These are phyloP conservation scores for Irpex sp. DNA, from an alignment of 1,284 basidiomycete species.

Conservation along the genomic window DNA sequence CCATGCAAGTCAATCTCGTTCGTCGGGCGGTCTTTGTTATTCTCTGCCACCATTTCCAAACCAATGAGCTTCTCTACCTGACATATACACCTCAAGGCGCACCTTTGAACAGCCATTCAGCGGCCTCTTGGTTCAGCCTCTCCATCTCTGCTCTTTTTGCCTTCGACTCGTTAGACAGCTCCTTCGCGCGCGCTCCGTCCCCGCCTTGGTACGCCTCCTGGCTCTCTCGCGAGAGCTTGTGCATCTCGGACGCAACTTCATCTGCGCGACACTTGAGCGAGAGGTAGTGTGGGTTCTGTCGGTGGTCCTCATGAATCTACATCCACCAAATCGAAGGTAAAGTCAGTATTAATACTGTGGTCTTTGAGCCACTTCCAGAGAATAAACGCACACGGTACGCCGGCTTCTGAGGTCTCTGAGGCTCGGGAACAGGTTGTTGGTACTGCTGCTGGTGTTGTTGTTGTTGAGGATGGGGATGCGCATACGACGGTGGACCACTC, in stretches of 20 bases:
- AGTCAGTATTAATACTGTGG: too few relatives aligned
- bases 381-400: neutral
- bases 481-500: conserved; percentile 4
- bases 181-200: conserved; percentile 80
- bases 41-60: conserved; percentile 47
- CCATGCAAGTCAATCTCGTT: conserved; percentile 90
- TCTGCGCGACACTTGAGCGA: conserved; percentile 71
- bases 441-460: conserved; percentile 1
- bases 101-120: conserved; percentile 88
- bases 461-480: neutral
- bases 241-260: conserved; percentile 74
- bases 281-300: conserved; percentile 67
- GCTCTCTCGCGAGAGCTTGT: conserved; percentile 59
- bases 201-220: conserved; percentile 66
- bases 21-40: conserved; percentile 75
- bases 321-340: neutral
- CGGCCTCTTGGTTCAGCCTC: conserved; percentile 79
- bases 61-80: neutral
- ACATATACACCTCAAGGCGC: conserved; percentile 6
- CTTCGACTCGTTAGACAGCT: conserved; percentile 83
- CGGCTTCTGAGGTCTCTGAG: neutral
- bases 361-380: too few relatives aligned
- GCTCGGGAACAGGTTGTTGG: neutral
- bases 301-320: conserved; percentile 63
- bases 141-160: conserved; percentile 80